A percentile compares a stretch with the other conserved stretches of the same genome.
Evolutionary conservation across 345 rosid species (phyloP).

Genomic region (Cardiospermum halicacabum): DNA sequence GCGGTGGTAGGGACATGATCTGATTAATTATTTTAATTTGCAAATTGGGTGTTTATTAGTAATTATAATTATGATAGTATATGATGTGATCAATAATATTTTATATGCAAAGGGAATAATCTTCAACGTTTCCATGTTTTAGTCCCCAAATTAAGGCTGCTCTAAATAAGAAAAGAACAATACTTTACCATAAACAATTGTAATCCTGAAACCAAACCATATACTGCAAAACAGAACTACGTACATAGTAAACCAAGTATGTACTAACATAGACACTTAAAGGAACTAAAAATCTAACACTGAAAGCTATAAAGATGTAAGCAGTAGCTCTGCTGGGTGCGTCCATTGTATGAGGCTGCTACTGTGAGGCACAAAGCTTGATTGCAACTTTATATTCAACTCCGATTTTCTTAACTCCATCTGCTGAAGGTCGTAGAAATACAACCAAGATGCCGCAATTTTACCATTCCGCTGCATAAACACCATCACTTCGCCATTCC

Average conservation of each 20-base stretch:
- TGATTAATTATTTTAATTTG: too few species aligned
- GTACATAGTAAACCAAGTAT: too few species aligned
- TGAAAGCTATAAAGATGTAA: background rate
- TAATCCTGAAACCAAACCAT: too few species aligned
- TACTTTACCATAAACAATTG: background rate
- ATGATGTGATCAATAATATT: too few species aligned
- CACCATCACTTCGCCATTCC: slow-evolving; percentile 9
- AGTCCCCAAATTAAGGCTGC: background rate
- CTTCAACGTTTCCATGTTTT: background rate
- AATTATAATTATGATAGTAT: too few species aligned
- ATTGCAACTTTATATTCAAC: background rate
- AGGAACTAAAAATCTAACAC: background rate
- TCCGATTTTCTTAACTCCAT: background rate
- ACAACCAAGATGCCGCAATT: background rate
- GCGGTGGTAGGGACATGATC: too few species aligned
- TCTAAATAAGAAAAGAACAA: background rate
- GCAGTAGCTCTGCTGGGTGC: background rate
- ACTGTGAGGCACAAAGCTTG: background rate
- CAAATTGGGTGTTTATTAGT: too few species aligned
- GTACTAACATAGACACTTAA: too few species aligned
- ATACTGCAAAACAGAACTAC: too few species aligned
- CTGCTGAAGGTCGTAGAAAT: slow-evolving; percentile 8
- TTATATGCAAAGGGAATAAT: too few species aligned
- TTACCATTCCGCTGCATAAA: background rate
- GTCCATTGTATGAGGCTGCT: slow-evolving; percentile 7